phyloP scores from a whole-genome alignment of 2,329 filamentous ascomycete genomes.

The Claviceps sp. region DNA sequence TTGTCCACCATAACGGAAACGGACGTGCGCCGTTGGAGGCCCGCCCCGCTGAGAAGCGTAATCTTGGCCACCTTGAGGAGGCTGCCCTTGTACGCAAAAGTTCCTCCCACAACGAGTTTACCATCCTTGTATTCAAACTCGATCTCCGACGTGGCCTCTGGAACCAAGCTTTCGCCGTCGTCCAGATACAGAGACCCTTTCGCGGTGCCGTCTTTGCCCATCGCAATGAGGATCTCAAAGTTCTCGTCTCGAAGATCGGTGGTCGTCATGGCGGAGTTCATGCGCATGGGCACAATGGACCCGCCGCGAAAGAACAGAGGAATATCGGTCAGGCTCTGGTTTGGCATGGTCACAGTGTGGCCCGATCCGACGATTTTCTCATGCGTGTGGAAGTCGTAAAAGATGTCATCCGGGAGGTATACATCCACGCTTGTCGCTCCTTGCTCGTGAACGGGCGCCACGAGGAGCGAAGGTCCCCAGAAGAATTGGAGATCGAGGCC shows the following conservation, averaged over 20 bases:
- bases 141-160: not conserved
- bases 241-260: constrained; percentile 45
- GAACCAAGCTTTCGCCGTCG: constrained; percentile 50
- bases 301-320: constrained; percentile 53
- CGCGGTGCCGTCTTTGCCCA: constrained; percentile 47
- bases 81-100: constrained; percentile 1
- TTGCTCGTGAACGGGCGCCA: constrained; percentile 30
- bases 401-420: constrained; percentile 32
- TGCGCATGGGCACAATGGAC: constrained; percentile 45
- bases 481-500: constrained; percentile 33
- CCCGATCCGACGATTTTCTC: constrained; percentile 25
- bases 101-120: constrained; percentile 28
- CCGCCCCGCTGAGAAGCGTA: not conserved
- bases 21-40: not conserved
- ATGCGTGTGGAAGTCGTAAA: constrained; percentile 36
- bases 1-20: not conserved
- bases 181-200: constrained; percentile 57
- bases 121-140: constrained; percentile 43
- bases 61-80: constrained; percentile 3
- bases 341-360: constrained; percentile 19
- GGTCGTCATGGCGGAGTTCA: constrained; percentile 45
- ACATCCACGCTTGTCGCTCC: constrained; percentile 24
- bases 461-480: constrained; percentile 29
- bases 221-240: constrained; percentile 56
- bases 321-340: constrained; percentile 30